phyloP scores from a whole-genome alignment of 73 alveolate species.

The Tetrahymena malaccensis region DNA sequence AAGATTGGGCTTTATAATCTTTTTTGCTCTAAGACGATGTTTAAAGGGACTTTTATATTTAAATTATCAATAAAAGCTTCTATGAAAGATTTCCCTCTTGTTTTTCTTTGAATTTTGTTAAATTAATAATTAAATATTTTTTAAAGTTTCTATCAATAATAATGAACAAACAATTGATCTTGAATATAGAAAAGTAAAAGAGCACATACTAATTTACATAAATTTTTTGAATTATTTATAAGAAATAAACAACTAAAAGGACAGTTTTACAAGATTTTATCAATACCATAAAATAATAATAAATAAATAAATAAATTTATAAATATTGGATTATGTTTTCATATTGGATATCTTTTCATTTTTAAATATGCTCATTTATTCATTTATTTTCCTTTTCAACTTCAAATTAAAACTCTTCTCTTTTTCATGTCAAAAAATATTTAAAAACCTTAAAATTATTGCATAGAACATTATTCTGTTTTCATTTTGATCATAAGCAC shows the following conservation, averaged over 20 bases:
- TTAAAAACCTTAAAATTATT: too few relatives aligned
- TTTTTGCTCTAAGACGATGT: background rate
- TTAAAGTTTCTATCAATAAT: background rate
- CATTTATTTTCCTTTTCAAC: background rate
- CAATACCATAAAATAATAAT: background rate
- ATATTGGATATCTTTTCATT: background rate
- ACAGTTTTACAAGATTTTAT: background rate
- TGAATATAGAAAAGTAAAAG: background rate
- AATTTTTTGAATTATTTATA: background rate
- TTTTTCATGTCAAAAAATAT: too few relatives aligned
- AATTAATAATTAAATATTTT: background rate
- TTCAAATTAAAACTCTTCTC: too few relatives aligned
- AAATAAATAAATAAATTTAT: too few relatives aligned
- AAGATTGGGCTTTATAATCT: background rate
- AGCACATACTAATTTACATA: background rate
- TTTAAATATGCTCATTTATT: background rate
- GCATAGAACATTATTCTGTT: too few relatives aligned
- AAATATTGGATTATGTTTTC: too few relatives aligned
- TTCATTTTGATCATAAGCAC: too few relatives aligned
- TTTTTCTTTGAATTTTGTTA: background rate
- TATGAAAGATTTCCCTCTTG: background rate
- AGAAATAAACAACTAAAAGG: background rate
- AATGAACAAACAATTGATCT: background rate
- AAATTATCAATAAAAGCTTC: background rate
- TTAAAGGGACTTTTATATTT: background rate